These are phyloP conservation scores for Tetrapisispora pingtungensis DNA, from an alignment of 805 yeast species.

Conservation along the genomic window DNA sequence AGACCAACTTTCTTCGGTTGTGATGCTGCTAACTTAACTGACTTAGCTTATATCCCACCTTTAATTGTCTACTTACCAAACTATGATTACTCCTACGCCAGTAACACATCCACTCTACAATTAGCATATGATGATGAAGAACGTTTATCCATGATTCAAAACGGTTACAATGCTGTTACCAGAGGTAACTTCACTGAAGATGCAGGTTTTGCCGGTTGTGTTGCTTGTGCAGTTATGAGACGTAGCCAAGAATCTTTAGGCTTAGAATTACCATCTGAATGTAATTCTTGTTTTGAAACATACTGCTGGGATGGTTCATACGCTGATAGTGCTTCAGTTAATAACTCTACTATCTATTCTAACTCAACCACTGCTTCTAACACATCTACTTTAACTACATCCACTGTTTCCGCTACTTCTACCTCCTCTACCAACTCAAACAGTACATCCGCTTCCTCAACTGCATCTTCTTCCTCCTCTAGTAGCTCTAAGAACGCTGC, in stretches of 20 bases:
- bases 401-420: slow-evolving; percentile 5
- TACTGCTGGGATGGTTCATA: slow-evolving; percentile 55
- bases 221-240: slow-evolving; percentile 75
- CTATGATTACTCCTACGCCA: slow-evolving; percentile 49
- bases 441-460: slow-evolving; percentile 3
- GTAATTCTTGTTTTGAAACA: slow-evolving; percentile 55
- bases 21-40: slow-evolving; percentile 53
- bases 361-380: slow-evolving; percentile 4
- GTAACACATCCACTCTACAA: slow-evolving; percentile 67
- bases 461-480: slow-evolving; percentile 3
- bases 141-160: slow-evolving; percentile 49
- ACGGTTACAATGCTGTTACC: slow-evolving; percentile 68
- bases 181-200: slow-evolving; percentile 61
- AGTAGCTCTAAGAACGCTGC: slow-evolving; percentile 4
- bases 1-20: slow-evolving; percentile 82
- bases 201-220: slow-evolving; percentile 59
- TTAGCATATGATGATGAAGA: slow-evolving; percentile 52
- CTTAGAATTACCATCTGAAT: slow-evolving; percentile 51
- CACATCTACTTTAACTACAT: slow-evolving; percentile 2
- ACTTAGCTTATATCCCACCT: slow-evolving; percentile 51
- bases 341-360: slow-evolving; percentile 3
- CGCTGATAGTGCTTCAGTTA: neutral
- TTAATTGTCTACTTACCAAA: slow-evolving; percentile 70
- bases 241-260: slow-evolving; percentile 66
- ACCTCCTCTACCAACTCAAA: neutral